A percentile compares a stretch with the other conserved stretches of the same genome.
These are phyloP conservation scores for Dalbergia oliveri DNA, from an alignment of 306 rosid species.

Conservation along the genomic window DNA sequence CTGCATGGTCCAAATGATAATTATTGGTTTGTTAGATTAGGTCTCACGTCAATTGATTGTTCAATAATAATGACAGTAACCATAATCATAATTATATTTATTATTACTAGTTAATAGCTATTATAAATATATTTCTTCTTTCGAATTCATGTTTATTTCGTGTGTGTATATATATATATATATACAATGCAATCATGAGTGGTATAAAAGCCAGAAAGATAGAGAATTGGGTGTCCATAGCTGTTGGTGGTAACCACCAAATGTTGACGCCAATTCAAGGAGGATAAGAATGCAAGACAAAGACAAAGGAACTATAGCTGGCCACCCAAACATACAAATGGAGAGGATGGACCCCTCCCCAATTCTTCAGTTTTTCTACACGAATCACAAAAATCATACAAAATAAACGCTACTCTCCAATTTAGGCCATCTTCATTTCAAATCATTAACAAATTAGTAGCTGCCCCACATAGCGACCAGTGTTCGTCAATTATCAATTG, in stretches of 20 bases:
- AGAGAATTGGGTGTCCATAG: not conserved
- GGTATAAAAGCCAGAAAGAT: constrained; percentile 22
- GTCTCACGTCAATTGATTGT: constrained; percentile 46
- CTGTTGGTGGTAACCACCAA: constrained; percentile 41
- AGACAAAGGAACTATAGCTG: constrained; percentile 59
- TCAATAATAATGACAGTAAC: constrained; percentile 32
- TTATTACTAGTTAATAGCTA: not conserved
- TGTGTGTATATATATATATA: not conserved
- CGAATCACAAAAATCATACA: constrained; percentile 38
- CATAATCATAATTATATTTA: constrained; percentile 10
- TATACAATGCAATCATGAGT: constrained; percentile 26
- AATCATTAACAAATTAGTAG: constrained; percentile 26
- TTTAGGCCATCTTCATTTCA: constrained; percentile 3
- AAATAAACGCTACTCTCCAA: constrained; percentile 36
- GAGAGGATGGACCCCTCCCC: constrained; percentile 45
- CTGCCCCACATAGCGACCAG: constrained; percentile 33
- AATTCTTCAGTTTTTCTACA: constrained; percentile 35
- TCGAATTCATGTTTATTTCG: not conserved
- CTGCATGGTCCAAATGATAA: constrained; percentile 9
- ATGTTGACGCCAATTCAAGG: not conserved
- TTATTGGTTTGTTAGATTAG: constrained; percentile 60
- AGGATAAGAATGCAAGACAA: constrained; percentile 45
- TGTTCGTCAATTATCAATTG: not conserved
- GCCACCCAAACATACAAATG: constrained; percentile 21
- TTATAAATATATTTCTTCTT: constrained; percentile 12